Base-by-base conservation (phyloP, 768 basidiomycete species). In the Gloeophyllum trabeum region DNA sequence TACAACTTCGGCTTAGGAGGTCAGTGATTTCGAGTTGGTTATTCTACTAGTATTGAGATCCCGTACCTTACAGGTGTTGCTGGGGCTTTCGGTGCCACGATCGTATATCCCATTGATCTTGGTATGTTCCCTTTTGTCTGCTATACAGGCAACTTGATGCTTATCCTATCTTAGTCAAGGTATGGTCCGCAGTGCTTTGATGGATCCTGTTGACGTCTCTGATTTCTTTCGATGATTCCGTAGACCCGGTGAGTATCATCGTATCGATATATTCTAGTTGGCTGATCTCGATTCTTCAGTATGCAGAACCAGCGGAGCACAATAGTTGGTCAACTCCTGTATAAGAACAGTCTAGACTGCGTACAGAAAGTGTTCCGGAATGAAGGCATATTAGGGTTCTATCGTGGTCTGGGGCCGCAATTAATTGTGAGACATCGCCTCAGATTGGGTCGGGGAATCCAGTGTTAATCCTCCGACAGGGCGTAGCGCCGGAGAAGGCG, bases 251-350 rank as follows among this genome's bases (percentile, higher is more conserved):
- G 57, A 42, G 62, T 43, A 24, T 10, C 7, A 37, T 37, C 36
- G 7, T 37, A 6, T 10, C 20, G 10, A 7, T 37, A 19, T 21
- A 10, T 37, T 7, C 10, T 7, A 37, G 12, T 21, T 21, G 13
- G 20, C 36, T 21, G 10, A 37, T 37, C 10, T 16, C 36, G 12
- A 7, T 10, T 21, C 10, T 21, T 21, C 20, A 37, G 36, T 28
- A 91, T 99, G 73, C 96, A 99, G 67, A 99, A 99, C 58, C 96
- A 99, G 60, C 80, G 96, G 12, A 90, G 82, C 48, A 91, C 86
- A 4, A 88, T 99, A 18, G 96, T 99, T 23, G 96, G 96, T 26
- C 94, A 99, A 63, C 66, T 98, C 54, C 62, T 98, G 35, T 99
- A 99, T 69, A 87, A 92, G 69, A 98, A 96, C 67, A 93, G 90